A percentile compares a stretch with the other conserved stretches of the same genome.
phyloP scores from a whole-genome alignment of 2,329 filamentous ascomycete species.

The Neofusicoccum umdonicola region DNA sequence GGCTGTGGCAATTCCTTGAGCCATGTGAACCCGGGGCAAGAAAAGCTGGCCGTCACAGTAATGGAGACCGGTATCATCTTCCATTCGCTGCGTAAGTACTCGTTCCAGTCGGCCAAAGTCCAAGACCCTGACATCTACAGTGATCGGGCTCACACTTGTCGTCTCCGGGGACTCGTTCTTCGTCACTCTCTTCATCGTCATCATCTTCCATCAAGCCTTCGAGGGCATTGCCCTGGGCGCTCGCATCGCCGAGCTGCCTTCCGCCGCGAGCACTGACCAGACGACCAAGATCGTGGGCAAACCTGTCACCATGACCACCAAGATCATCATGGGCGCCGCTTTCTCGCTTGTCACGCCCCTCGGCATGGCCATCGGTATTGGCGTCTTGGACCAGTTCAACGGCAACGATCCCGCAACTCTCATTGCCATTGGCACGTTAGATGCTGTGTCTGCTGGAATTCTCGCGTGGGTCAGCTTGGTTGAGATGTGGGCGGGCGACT shows the following conservation, averaged over 20 bases:
- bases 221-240: slow-evolving; percentile 73
- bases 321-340: slow-evolving; percentile 59
- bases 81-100: slow-evolving; percentile 55
- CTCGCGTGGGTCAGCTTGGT: slow-evolving; percentile 77
- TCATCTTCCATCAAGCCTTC: slow-evolving; percentile 77
- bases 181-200: slow-evolving; percentile 57
- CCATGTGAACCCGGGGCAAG: not conserved
- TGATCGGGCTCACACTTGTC: slow-evolving; percentile 63
- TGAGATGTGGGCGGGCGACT: slow-evolving; percentile 77
- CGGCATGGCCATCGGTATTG: slow-evolving; percentile 78
- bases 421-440: slow-evolving; percentile 69
- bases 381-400: slow-evolving; percentile 68
- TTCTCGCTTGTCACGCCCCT: slow-evolving; percentile 73
- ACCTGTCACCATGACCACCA: slow-evolving; percentile 37
- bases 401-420: slow-evolving; percentile 68
- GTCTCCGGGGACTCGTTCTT: slow-evolving; percentile 53
- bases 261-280: not conserved
- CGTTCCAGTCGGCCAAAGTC: slow-evolving; percentile 44
- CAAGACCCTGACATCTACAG: slow-evolving; percentile 22
- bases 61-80: slow-evolving; percentile 74
- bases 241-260: slow-evolving; percentile 61
- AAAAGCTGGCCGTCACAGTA: slow-evolving; percentile 51
- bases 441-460: slow-evolving; percentile 72
- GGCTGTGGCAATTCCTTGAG: not conserved
- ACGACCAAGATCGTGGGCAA: not conserved